Percentiles rank a stretch among this genome's conserved stretches.
These are phyloP conservation scores for Colletotrichum phormii DNA, from an alignment of 2,329 filamentous ascomycete species.

Conservation along the genomic window DNA sequence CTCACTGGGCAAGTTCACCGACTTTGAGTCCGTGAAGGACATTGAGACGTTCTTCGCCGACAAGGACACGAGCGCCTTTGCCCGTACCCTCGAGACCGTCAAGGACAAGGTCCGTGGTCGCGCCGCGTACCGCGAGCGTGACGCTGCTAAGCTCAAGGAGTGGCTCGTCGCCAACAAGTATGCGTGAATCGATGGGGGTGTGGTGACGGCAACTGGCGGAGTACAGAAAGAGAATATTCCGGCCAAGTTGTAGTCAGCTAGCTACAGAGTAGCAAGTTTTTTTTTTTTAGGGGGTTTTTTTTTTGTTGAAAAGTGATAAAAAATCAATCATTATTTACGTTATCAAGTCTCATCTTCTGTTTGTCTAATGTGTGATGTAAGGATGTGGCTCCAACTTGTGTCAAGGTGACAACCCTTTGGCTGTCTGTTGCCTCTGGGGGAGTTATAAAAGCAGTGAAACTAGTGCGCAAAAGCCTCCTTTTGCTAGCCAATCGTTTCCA, in stretches of 20 bases:
- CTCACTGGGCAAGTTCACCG: conserved; percentile 82
- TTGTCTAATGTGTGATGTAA: too few relatives aligned
- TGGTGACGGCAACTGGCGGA: not conserved
- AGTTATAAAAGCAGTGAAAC: too few relatives aligned
- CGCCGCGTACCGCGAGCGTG: conserved; percentile 84
- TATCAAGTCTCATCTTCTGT: not conserved
- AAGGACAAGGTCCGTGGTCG: conserved; percentile 87
- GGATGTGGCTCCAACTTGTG: too few relatives aligned
- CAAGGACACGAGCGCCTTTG: conserved; percentile 88
- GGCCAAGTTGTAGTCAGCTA: conserved; percentile 14
- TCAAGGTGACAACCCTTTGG: too few relatives aligned
- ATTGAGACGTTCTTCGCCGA: conserved; percentile 86
- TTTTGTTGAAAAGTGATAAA: not conserved
- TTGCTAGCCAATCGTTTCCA: too few relatives aligned
- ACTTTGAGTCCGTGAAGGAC: conserved; percentile 75
- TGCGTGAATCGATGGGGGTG: conserved; percentile 26
- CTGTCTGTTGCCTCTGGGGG: too few relatives aligned
- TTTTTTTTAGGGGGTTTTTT: conserved; percentile 9
- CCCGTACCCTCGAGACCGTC: conserved; percentile 86
- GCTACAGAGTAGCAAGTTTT: not conserved
- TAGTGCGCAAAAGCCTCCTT: too few relatives aligned
- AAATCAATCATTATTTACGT: not conserved
- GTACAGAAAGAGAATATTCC: not conserved
- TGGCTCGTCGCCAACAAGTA: conserved; percentile 75
- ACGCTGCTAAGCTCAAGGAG: conserved; percentile 77